Percentiles rank a stretch among this genome's conserved stretches.
These are phyloP conservation scores for Epichloe coenophiala DNA, from an alignment of 2,329 filamentous ascomycete genomes.

Conservation along the genomic window DNA sequence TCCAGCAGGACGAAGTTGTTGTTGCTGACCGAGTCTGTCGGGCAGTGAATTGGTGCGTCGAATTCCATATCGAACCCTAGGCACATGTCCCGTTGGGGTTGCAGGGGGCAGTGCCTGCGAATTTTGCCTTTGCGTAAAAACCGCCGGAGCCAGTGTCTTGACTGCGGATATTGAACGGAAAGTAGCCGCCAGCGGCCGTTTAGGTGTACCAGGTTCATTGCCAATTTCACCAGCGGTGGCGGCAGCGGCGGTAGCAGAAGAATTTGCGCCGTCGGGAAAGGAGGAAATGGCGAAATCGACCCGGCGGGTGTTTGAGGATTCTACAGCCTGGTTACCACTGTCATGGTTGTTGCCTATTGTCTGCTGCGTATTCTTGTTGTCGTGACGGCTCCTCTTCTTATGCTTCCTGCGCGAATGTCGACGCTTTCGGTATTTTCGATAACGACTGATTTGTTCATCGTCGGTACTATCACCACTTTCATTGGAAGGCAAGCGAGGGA, in stretches of 20 bases:
- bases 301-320: slow-evolving; percentile 28
- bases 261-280: slow-evolving; percentile 7
- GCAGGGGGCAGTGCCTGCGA: slow-evolving; percentile 10
- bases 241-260: slow-evolving; percentile 12
- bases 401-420: slow-evolving; percentile 21
- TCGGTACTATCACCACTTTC: slow-evolving; percentile 32
- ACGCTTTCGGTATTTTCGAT: slow-evolving; percentile 21
- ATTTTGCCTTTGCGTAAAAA: slow-evolving; percentile 43
- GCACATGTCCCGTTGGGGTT: slow-evolving; percentile 31
- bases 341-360: slow-evolving; percentile 7
- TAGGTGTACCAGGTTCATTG: slow-evolving; percentile 10
- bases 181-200: slow-evolving; percentile 35
- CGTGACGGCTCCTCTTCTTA: slow-evolving; percentile 22
- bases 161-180: slow-evolving; percentile 45
- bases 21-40: slow-evolving; percentile 42
- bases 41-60: slow-evolving; percentile 64
- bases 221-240: slow-evolving; percentile 14
- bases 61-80: slow-evolving; percentile 43
- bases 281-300: slow-evolving; percentile 41
- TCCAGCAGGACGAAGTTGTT: slow-evolving; percentile 32
- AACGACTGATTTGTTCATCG: slow-evolving; percentile 26
- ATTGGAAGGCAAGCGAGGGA: slow-evolving; percentile 22
- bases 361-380: slow-evolving; percentile 29
- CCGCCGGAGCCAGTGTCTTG: slow-evolving; percentile 56
- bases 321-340: slow-evolving; percentile 16